These are phyloP conservation scores for Apostasia ramifera DNA, from an alignment of 106 monocot species.

Conservation along the genomic window DNA sequence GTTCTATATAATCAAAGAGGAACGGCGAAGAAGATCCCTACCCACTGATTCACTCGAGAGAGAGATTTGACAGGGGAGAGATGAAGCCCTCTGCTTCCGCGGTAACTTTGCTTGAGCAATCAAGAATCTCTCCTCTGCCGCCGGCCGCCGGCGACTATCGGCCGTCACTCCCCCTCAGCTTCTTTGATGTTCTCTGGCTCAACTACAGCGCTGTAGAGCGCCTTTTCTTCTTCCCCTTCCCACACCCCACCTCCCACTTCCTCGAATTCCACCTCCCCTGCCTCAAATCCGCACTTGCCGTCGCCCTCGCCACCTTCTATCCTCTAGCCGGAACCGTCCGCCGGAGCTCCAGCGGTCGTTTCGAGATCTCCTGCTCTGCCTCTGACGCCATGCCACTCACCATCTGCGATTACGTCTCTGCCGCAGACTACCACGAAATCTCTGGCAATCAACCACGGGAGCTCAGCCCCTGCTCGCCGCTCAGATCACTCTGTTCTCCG, in stretches of 20 bases:
- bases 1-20: too few species aligned
- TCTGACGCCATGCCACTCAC: not conserved
- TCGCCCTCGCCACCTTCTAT: constrained; percentile 11
- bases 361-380: constrained; percentile 7
- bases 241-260: constrained; percentile 8
- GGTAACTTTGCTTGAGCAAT: constrained; percentile 3
- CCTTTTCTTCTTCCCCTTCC: constrained; percentile 14
- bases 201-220: constrained; percentile 3
- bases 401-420: not conserved
- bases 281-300: constrained; percentile 3
- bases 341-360: not conserved
- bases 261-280: constrained; percentile 3
- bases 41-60: too few species aligned
- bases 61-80: too few species aligned
- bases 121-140: constrained; percentile 4
- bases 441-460: not conserved
- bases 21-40: too few species aligned
- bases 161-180: constrained; percentile 8
- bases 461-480: constrained; percentile 3
- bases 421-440: not conserved
- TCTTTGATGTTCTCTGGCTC: constrained; percentile 7
- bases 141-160: not conserved
- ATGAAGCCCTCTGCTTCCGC: too few species aligned
- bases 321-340: constrained; percentile 8
- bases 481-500: constrained; percentile 15